Evolutionary conservation across 2,329 filamentous ascomycete genomes (phyloP).

Genomic region (Penicillium sp.): DNA sequence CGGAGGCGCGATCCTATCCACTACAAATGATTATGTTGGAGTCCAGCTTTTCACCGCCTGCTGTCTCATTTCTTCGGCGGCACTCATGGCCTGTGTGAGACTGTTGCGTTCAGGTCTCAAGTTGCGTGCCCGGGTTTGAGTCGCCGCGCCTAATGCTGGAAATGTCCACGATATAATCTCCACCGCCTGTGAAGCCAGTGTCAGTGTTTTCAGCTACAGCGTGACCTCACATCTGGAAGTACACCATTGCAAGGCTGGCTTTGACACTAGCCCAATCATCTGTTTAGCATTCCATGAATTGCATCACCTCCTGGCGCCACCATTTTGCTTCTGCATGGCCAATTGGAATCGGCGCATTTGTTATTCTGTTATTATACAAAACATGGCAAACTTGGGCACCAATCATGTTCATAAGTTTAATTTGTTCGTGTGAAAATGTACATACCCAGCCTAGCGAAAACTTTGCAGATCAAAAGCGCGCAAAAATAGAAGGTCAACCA

Average conservation of each 20-base stretch:
- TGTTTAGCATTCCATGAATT: not conserved
- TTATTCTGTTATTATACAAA: not conserved
- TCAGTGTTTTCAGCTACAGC: not conserved
- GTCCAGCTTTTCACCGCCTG: slow-evolving; percentile 43
- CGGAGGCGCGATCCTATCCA: slow-evolving; percentile 52
- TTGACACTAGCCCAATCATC: not conserved
- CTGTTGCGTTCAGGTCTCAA: slow-evolving; percentile 34
- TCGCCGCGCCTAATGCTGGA: not conserved
- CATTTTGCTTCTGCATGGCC: not conserved
- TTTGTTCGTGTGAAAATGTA: not conserved
- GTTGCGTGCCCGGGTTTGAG: slow-evolving; percentile 30
- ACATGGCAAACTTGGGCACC: not conserved
- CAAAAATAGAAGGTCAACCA: not conserved
- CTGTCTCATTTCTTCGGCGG: slow-evolving; percentile 29
- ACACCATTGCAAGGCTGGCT: too few species aligned
- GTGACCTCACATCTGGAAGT: not conserved
- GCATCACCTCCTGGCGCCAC: not conserved
- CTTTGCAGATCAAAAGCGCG: not conserved
- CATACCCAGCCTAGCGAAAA: not conserved
- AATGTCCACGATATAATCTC: not conserved
- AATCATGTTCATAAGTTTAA: not conserved
- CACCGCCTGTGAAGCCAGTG: not conserved
- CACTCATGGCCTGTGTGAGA: slow-evolving; percentile 29
- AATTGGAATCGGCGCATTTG: not conserved
- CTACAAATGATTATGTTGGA: slow-evolving; percentile 42